A percentile compares a stretch with the other conserved stretches of the same genome.
Evolutionary conservation across 2,329 filamentous ascomycete species (phyloP).

Genomic region (Huntiella omanensis): DNA sequence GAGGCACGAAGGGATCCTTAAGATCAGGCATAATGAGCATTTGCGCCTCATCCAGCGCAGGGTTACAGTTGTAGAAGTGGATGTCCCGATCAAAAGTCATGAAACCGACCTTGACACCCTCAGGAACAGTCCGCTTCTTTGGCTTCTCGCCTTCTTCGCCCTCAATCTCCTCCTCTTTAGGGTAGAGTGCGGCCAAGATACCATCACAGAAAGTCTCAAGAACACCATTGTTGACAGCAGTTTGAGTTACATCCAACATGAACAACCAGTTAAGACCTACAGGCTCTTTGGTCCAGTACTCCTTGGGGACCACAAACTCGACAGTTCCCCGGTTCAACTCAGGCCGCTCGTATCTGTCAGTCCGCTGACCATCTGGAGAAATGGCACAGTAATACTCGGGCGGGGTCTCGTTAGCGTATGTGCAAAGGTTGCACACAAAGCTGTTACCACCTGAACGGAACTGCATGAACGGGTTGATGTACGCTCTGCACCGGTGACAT

Average conservation of each 20-base stretch:
- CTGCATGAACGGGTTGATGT: constrained; percentile 98
- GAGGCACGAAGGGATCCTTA: constrained; percentile 85
- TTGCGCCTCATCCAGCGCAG: constrained; percentile 67
- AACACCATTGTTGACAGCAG: constrained; percentile 79
- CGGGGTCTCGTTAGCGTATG: constrained; percentile 81
- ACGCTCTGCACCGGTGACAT: constrained; percentile 81
- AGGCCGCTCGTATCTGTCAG: constrained; percentile 74
- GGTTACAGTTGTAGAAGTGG: constrained; percentile 89
- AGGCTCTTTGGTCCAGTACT: constrained; percentile 94
- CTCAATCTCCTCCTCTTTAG: constrained; percentile 27
- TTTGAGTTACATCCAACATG: constrained; percentile 80
- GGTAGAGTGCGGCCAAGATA: constrained; percentile 69
- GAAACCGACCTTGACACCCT: constrained; percentile 77
- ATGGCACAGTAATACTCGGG: constrained; percentile 86
- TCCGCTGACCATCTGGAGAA: constrained; percentile 66
- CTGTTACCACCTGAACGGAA: constrained; percentile 89
- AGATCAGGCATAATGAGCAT: constrained; percentile 98
- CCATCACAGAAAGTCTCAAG: constrained; percentile 80
- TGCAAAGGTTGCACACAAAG: constrained; percentile 96
- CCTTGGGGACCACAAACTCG: constrained; percentile 91
- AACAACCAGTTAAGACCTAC: constrained; percentile 79
- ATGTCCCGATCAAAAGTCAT: constrained; percentile 93
- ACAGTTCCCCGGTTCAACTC: constrained; percentile 85
- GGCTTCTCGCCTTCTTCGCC: constrained; percentile 32
- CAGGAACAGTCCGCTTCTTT: constrained; percentile 44